Evolutionary conservation across 2,329 filamentous ascomycete genomes (phyloP), one percentile per base, ranked within the genome.

Genomic region (Claviceps humidiphila): DNA sequence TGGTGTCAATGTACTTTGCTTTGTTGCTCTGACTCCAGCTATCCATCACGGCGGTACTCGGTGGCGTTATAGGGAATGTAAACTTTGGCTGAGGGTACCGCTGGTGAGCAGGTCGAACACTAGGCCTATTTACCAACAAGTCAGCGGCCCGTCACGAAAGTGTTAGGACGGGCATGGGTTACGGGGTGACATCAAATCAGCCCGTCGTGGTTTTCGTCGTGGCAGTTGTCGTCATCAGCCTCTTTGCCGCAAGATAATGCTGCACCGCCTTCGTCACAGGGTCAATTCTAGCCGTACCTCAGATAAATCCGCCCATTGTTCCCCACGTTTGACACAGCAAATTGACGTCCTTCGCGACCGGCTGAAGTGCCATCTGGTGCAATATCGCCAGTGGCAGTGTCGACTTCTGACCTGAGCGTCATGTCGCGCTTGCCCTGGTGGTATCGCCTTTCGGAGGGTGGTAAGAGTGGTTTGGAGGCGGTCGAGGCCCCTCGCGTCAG

Each of bases 271-370:
- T 16, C 24, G 44, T 3, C 7, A 43, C 5, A 13, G 30, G n/a
- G 30, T 8, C 39, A 34, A 37, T 7, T 34, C 1, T 37, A 22
- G 46, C 41, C 78, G 63, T 80, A 90, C 85, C 85, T 86, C 58
- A 91, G 66, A 67, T 89, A 91, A 66, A 91, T 87, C 64, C 83
- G 82, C 41, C 87, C 87, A 68, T 89, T 89, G 64, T 89, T 87
- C 24, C 86, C 86, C 54, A 91, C 86, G 66, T 89, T 90, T 49
- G 84, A 81, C 51, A 91, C 87, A 2, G 85, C 82, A 64, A 91
- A 90, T 61, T 87, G 82, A 51, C 84, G 78, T 48, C 81, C 83
- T 63, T 83, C 80, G 54, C 82, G 76, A 38, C 78, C 76, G 51
- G 74, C 78, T 47, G 81, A 78, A 53, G 74, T 69, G 54, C 77